Conservation (phyloP, 2,329 filamentous ascomycete genomes). For the Xylariaceae sp. region DNA sequence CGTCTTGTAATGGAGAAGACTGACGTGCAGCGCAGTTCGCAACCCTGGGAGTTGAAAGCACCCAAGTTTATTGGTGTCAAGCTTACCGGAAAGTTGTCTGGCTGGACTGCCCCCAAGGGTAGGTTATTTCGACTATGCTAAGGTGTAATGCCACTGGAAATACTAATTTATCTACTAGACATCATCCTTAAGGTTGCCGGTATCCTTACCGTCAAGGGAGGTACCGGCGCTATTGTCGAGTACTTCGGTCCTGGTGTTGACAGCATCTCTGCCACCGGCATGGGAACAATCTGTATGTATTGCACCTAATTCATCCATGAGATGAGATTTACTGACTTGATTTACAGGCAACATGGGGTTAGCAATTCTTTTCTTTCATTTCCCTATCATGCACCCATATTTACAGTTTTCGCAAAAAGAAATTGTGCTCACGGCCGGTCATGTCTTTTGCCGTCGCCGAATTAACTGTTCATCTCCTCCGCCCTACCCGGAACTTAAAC, state of each 20-base stretch:
- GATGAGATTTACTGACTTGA: conserved; percentile 2
- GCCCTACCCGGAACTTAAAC: not conserved
- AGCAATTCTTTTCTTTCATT: not conserved
- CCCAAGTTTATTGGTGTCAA: conserved; percentile 96
- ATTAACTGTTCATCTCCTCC: not conserved
- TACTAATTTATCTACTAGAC: conserved; percentile 46
- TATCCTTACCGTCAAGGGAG: conserved; percentile 95
- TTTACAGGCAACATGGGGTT: conserved; percentile 48
- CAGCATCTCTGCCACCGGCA: conserved; percentile 73
- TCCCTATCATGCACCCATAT: too few relatives aligned
- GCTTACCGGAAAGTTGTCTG: conserved; percentile 80
- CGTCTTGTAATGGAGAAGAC: not conserved
- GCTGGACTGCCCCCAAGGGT: conserved; percentile 94
- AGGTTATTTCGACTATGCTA: conserved; percentile 31
- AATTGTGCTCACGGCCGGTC: not conserved
- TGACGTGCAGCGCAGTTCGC: not conserved
- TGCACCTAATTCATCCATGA: not conserved
- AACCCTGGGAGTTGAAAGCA: conserved; percentile 96
- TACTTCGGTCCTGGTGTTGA: conserved; percentile 68
- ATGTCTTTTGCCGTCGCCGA: not conserved
- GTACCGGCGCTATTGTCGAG: conserved; percentile 85
- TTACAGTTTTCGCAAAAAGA: too few relatives aligned
- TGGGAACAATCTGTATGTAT: conserved; percentile 63
- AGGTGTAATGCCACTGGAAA: not conserved
- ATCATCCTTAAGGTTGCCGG: conserved; percentile 97